These are phyloP conservation scores for Piromyces sp. DNA, from an alignment of 192 early-diverging fungal genomes.

Conservation along the genomic window DNA sequence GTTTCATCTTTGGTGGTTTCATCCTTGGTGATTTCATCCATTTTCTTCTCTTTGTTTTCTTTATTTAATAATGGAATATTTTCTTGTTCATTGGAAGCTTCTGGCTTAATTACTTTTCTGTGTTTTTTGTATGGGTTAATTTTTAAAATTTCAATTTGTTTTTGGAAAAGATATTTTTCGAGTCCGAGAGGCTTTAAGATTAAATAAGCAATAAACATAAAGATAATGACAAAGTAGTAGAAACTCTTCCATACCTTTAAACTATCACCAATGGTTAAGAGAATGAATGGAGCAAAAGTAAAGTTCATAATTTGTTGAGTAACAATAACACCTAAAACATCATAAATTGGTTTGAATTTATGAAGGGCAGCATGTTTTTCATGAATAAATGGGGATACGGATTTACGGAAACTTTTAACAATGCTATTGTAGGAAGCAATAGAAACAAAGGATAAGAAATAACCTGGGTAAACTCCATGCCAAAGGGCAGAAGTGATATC, in stretches of 20 bases:
- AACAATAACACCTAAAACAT: background rate
- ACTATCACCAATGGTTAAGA: background rate
- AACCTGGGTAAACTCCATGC: slow-evolving; percentile 88
- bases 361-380: background rate
- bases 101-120: background rate
- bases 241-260: background rate
- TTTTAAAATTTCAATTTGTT: background rate
- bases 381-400: background rate
- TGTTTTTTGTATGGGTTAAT: background rate
- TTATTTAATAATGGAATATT: too few species aligned
- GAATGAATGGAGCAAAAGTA: background rate
- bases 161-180: background rate
- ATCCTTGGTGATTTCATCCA: too few species aligned
- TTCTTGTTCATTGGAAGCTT: too few species aligned
- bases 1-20: too few species aligned
- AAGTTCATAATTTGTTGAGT: background rate
- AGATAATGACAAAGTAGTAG: background rate
- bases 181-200: background rate
- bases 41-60: too few species aligned
- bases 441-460: slow-evolving; percentile 13
- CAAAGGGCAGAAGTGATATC: slow-evolving; percentile 57
- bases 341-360: background rate
- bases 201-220: background rate
- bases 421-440: background rate
- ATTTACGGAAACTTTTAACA: background rate